Percentiles rank a stretch among this genome's conserved stretches.
Evolutionary conservation across 768 basidiomycete species (phyloP).

Genomic region (Russula brevipes): DNA sequence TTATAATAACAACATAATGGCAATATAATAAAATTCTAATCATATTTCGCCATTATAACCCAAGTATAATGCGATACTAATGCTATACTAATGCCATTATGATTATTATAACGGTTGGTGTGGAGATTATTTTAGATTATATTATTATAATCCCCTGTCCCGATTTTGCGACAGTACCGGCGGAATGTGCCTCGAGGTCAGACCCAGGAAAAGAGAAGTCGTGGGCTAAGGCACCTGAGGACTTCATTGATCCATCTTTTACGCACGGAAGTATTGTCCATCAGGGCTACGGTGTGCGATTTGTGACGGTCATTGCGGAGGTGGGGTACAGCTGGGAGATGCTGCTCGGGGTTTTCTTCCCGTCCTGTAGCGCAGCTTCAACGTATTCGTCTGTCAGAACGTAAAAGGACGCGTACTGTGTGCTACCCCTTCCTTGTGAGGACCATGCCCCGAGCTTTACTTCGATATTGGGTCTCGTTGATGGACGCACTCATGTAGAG

Average conservation of each 20-base stretch:
- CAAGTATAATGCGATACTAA: too few species aligned
- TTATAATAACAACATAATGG: too few species aligned
- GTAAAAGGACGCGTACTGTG: conserved; percentile 42
- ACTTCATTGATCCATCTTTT: conserved; percentile 82
- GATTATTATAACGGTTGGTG: too few species aligned
- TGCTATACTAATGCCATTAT: too few species aligned
- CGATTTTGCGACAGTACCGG: too few species aligned
- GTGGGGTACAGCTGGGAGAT: conserved; percentile 62
- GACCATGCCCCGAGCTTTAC: conserved; percentile 57
- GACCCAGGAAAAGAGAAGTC: conserved; percentile 8
- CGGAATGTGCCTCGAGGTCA: neutral
- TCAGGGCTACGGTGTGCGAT: conserved; percentile 74
- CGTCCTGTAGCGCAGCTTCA: conserved; percentile 25
- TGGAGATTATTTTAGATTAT: too few species aligned
- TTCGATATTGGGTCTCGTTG: conserved; percentile 50
- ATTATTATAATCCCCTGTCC: too few species aligned
- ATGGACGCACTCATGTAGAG: conserved; percentile 10
- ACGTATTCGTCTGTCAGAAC: neutral
- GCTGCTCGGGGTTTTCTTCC: conserved; percentile 35
- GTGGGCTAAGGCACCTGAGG: conserved; percentile 58
- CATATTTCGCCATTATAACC: too few species aligned
- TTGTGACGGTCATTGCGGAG: conserved; percentile 81
- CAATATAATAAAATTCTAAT: too few species aligned
- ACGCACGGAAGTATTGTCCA: conserved; percentile 66
- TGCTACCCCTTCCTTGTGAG: conserved; percentile 35